Evolutionary conservation across 2,329 filamentous ascomycete genomes (phyloP).

Genomic region (Raffaelea ambrosiae): DNA sequence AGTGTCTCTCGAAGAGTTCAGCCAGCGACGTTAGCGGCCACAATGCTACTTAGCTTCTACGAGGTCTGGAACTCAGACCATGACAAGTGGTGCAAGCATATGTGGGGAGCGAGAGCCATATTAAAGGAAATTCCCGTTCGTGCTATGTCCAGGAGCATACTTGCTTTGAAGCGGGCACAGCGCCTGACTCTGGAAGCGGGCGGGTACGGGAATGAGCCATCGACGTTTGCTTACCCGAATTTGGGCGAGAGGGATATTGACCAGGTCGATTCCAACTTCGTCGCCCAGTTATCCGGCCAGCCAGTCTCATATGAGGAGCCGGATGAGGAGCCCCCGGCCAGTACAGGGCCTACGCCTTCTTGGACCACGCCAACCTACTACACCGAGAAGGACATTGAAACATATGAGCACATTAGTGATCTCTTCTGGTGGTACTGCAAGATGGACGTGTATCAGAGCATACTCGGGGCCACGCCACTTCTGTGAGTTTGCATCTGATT

Average conservation of each 20-base stretch:
- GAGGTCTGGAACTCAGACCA: constrained; percentile 94
- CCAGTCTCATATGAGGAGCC: constrained; percentile 25
- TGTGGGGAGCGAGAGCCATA: constrained; percentile 75
- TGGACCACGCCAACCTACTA: constrained; percentile 17
- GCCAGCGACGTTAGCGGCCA: constrained; percentile 78
- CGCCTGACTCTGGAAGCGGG: constrained; percentile 25
- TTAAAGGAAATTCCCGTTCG: constrained; percentile 74
- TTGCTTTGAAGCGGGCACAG: constrained; percentile 49
- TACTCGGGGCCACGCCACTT: constrained; percentile 75
- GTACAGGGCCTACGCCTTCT: background rate
- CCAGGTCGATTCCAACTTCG: constrained; percentile 31
- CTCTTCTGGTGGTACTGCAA: constrained; percentile 95
- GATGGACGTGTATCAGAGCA: constrained; percentile 86
- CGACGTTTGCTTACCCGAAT: background rate
- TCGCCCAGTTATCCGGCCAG: constrained; percentile 32
- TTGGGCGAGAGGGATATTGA: constrained; percentile 21
- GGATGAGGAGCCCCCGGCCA: background rate
- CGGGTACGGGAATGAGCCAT: background rate
- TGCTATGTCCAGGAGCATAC: constrained; percentile 61
- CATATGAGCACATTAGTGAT: constrained; percentile 74
- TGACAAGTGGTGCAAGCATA: constrained; percentile 88
- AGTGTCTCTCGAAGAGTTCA: constrained; percentile 61
- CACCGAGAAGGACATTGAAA: constrained; percentile 59
- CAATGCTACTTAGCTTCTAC: constrained; percentile 79
- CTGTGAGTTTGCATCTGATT: constrained; percentile 53